Base-by-base conservation (phyloP, 192 early-diverging fungal species). In the Backusella circina region DNA sequence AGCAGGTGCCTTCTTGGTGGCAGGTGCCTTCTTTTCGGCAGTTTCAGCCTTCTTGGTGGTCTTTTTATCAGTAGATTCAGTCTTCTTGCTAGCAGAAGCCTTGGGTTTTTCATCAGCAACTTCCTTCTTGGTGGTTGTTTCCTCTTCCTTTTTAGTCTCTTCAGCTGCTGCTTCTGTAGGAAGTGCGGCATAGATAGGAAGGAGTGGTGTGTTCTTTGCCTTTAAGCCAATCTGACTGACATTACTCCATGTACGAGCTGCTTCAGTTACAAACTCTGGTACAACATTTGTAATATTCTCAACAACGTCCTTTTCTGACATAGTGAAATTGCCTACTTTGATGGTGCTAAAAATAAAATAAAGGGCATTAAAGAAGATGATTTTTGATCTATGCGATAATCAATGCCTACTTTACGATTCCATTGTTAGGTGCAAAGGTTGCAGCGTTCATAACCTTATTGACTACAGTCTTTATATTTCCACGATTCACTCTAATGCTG, bases 171-270 rank as follows among this genome's bases (percentile, higher is more conserved):
- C 8, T 44, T 70, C 69, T 38, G 1, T 12, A 15, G 91, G 89
- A 6, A 93, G 80, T 26, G 91, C 82, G 77, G 89, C 91, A 82
- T 85, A 97, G 50, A 99, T 85, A 1, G 97, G 97, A 72, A 99
- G 85, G 26, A 90, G 83, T 32, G 89, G 82, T 15, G 95, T 94
- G 23, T 86, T 84, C 65, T 80, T 84, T 8, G 94, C 90, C 83
- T 97, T 97, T 82, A 99, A 77, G 64, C 89, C 81, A 61, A 99
- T 87, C 6, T 92, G 87, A 81, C 90, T 92, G 70, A 99, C 89
- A 84, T 97, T 96, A 50, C 85, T 86, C 95, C 95, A 96, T 44
- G 89, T 86, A 69, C 89, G 84, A 12, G 21, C 39, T 21, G 94
- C 91, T 47, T 96, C 81, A 31, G 87, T 84, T 15, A 90, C 83